A percentile compares a stretch with the other conserved stretches of the same genome.
Evolutionary conservation across 1,284 basidiomycete genomes (phyloP).

Genomic region (Ceratobasidium sp.): DNA sequence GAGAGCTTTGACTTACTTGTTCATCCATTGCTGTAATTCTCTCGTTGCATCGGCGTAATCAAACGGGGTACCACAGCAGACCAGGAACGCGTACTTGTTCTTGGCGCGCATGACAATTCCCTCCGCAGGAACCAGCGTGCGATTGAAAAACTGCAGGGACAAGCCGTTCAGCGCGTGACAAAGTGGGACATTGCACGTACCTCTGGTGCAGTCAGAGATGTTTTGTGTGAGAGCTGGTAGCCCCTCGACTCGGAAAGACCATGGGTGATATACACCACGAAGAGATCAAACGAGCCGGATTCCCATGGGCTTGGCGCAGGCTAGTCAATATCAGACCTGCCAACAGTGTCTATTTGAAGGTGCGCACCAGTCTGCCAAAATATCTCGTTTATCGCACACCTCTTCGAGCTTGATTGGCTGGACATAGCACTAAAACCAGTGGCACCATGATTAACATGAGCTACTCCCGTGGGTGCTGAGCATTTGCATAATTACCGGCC

Average conservation of each 20-base stretch:
- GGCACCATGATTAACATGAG: too few relatives aligned
- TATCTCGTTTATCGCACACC: not conserved
- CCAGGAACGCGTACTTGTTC: not conserved
- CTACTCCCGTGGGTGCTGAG: too few relatives aligned
- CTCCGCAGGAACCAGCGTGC: not conserved
- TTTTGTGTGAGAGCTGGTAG: not conserved
- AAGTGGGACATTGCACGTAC: not conserved
- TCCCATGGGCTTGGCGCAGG: not conserved
- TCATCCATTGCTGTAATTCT: conserved; percentile 11
- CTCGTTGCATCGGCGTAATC: not conserved
- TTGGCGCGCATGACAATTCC: not conserved
- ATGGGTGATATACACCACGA: conserved; percentile 21
- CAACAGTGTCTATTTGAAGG: not conserved
- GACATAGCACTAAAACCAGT: not conserved
- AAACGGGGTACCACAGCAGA: conserved; percentile 17
- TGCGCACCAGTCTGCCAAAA: not conserved
- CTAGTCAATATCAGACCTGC: not conserved
- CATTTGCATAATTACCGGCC: not conserved
- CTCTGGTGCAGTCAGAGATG: not conserved
- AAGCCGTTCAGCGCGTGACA: not conserved
- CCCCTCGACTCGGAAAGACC: not conserved
- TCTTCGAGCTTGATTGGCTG: conserved; percentile 3
- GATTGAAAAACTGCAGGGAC: not conserved
- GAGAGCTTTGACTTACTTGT: not conserved
- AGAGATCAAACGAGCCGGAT: not conserved